Conservation (phyloP, 192 early-diverging fungal genomes). For the Backusella tarrabulga region DNA sequence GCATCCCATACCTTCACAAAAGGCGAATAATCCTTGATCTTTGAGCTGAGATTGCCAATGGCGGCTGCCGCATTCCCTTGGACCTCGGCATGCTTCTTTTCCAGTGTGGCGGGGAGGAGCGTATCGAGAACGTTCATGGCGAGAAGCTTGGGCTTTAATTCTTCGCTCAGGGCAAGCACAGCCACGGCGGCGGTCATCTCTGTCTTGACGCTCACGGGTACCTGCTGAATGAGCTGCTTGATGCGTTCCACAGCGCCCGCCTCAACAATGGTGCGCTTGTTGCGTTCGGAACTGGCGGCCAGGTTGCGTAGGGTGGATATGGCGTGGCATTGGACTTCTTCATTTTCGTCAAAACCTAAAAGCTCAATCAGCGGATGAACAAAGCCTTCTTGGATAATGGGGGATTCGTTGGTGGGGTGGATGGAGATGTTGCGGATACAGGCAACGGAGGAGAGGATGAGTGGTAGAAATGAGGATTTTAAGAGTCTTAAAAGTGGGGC, state of each 20-base stretch:
- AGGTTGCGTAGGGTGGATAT: slow-evolving; percentile 82
- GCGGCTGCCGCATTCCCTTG: slow-evolving; percentile 77
- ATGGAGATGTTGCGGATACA: slow-evolving; percentile 91
- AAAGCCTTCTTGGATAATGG: slow-evolving; percentile 78
- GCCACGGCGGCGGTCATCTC: slow-evolving; percentile 86
- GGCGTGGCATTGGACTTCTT: slow-evolving; percentile 86
- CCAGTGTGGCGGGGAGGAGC: slow-evolving; percentile 61
- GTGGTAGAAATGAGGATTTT: slow-evolving; percentile 70
- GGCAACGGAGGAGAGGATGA: slow-evolving; percentile 81
- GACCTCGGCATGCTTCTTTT: slow-evolving; percentile 53
- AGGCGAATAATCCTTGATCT: slow-evolving; percentile 57
- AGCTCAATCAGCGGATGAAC: slow-evolving; percentile 65
- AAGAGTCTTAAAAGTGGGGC: slow-evolving; percentile 69
- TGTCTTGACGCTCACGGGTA: slow-evolving; percentile 60
- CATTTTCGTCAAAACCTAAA: slow-evolving; percentile 65
- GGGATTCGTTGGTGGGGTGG: slow-evolving; percentile 81
- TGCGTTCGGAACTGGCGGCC: slow-evolving; percentile 73
- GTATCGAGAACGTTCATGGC: slow-evolving; percentile 60
- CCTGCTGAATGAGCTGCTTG: slow-evolving; percentile 50
- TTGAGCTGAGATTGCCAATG: slow-evolving; percentile 70
- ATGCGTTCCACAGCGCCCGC: slow-evolving; percentile 78
- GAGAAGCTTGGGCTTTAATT: slow-evolving; percentile 63
- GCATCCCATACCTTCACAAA: slow-evolving; percentile 67
- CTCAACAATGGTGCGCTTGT: slow-evolving; percentile 72
- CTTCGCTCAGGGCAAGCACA: slow-evolving; percentile 75